A percentile compares a stretch with the other conserved stretches of the same genome.
These are phyloP conservation scores for Tolypocladium cylindrosporum DNA, from an alignment of 2,329 filamentous ascomycete species.

Conservation along the genomic window DNA sequence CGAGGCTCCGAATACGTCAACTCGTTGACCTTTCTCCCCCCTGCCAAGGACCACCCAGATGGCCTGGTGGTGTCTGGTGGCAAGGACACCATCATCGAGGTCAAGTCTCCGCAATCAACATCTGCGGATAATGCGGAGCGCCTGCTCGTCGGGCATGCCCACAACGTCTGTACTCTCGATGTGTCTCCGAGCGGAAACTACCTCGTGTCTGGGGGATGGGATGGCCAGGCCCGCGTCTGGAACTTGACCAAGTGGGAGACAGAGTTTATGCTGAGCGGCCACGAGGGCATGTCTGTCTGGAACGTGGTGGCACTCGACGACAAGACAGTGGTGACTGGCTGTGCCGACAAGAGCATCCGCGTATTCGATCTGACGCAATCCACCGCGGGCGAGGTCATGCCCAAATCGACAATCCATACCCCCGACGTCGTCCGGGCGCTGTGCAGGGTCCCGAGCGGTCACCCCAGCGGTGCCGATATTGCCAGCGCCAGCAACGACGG, in stretches of 20 bases:
- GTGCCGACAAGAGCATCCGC: conserved; percentile 81
- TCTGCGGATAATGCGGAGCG: conserved; percentile 72
- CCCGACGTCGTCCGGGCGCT: conserved; percentile 83
- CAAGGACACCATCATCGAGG: conserved; percentile 87
- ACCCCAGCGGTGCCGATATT: conserved; percentile 80
- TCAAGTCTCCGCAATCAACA: conserved; percentile 59
- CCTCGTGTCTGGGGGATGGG: conserved; percentile 90
- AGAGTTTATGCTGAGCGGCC: conserved; percentile 60
- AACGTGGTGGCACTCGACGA: conserved; percentile 78
- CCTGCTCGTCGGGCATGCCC: conserved; percentile 73
- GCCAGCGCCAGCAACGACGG: conserved; percentile 93
- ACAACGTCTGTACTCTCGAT: conserved; percentile 83
- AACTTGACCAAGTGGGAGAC: conserved; percentile 75
- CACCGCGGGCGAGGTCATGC: conserved; percentile 43
- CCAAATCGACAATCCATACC: conserved; percentile 48
- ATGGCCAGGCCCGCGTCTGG: conserved; percentile 82
- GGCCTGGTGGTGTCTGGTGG: conserved; percentile 82
- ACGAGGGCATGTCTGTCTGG: conserved; percentile 74
- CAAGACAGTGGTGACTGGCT: conserved; percentile 77
- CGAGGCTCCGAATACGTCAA: conserved; percentile 85
- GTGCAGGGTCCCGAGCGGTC: conserved; percentile 64
- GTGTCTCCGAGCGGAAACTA: conserved; percentile 61
- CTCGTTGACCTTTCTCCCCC: conserved; percentile 64
- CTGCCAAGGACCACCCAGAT: conserved; percentile 58
- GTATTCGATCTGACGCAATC: conserved; percentile 64